Percentiles rank a stretch among this genome's conserved stretches.
These are phyloP conservation scores for Diaporthe velutina DNA, from an alignment of 2,329 filamentous ascomycete species.

Conservation along the genomic window DNA sequence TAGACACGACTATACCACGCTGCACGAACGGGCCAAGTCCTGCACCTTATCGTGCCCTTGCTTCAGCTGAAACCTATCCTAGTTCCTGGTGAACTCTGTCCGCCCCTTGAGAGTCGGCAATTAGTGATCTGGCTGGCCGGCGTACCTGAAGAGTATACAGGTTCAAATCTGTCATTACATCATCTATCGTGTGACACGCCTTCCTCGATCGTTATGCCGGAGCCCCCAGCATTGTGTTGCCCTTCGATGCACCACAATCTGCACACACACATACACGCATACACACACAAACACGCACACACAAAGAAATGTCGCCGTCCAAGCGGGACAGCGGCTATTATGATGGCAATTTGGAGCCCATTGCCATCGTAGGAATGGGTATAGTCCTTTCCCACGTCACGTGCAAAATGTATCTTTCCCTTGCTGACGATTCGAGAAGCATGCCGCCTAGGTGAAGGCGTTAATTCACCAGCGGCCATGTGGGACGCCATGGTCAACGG, in stretches of 20 bases:
- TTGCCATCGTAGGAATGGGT: slow-evolving; percentile 13
- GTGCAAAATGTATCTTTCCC: not conserved
- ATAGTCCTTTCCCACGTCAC: not conserved
- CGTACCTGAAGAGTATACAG: not conserved
- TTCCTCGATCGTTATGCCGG: not conserved
- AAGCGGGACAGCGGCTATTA: not conserved
- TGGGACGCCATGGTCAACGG: not conserved
- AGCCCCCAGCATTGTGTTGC: not conserved
- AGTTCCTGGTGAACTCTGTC: not conserved
- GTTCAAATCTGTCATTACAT: not conserved
- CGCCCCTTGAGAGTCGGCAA: not conserved
- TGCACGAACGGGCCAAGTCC: not conserved
- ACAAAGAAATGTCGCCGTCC: not conserved
- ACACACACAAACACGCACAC: not conserved
- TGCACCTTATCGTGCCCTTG: not conserved
- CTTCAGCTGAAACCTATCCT: not conserved
- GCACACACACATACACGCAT: not conserved
- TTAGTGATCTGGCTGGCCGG: not conserved
- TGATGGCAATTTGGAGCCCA: not conserved
- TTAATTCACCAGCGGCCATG: not conserved
- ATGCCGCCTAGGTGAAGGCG: not conserved
- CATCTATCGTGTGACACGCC: not conserved
- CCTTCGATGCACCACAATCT: not conserved
- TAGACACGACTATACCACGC: not conserved
- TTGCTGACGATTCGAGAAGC: not conserved